phyloP scores from a whole-genome alignment of 1,139 yeast genomes.

The Geotrichum carabidarum region DNA sequence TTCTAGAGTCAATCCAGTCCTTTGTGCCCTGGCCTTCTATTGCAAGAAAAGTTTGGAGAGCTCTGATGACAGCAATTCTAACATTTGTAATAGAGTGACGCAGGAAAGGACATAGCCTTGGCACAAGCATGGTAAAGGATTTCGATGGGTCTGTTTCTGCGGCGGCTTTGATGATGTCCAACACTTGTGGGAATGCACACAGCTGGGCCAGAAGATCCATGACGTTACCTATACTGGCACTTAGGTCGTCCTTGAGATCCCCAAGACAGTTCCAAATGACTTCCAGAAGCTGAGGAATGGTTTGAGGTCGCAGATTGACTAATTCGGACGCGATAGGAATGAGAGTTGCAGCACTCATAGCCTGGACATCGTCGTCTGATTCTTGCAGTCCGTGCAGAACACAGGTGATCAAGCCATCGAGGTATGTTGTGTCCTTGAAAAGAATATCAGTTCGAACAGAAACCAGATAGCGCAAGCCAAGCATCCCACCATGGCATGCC shows the following conservation, averaged over 20 bases:
- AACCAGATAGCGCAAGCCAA: slow-evolving; percentile 87
- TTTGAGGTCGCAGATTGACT: slow-evolving; percentile 56
- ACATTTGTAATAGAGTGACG: slow-evolving; percentile 93
- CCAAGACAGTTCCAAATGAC: slow-evolving; percentile 88
- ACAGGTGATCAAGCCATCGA: slow-evolving; percentile 72
- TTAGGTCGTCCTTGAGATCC: slow-evolving; percentile 80
- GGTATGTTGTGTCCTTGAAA: slow-evolving; percentile 45
- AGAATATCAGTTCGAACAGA: slow-evolving; percentile 81
- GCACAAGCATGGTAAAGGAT: slow-evolving; percentile 73
- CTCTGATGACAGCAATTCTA: slow-evolving; percentile 78
- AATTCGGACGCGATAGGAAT: slow-evolving; percentile 85
- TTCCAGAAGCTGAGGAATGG: slow-evolving; percentile 59
- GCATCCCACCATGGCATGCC: slow-evolving; percentile 96
- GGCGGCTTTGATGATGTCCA: slow-evolving; percentile 61
- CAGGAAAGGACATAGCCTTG: slow-evolving; percentile 84
- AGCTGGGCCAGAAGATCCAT: slow-evolving; percentile 90
- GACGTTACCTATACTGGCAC: slow-evolving; percentile 92
- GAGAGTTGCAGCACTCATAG: slow-evolving; percentile 91
- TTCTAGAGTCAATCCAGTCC: slow-evolving; percentile 71
- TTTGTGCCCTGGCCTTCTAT: slow-evolving; percentile 56
- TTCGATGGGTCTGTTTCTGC: slow-evolving; percentile 43
- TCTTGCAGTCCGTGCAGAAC: slow-evolving; percentile 82
- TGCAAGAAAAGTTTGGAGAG: slow-evolving; percentile 70
- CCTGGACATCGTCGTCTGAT: slow-evolving; percentile 92
- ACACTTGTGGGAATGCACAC: slow-evolving; percentile 75